Conservation (phyloP, 1,284 basidiomycete genomes). For the Irpex sp. region DNA sequence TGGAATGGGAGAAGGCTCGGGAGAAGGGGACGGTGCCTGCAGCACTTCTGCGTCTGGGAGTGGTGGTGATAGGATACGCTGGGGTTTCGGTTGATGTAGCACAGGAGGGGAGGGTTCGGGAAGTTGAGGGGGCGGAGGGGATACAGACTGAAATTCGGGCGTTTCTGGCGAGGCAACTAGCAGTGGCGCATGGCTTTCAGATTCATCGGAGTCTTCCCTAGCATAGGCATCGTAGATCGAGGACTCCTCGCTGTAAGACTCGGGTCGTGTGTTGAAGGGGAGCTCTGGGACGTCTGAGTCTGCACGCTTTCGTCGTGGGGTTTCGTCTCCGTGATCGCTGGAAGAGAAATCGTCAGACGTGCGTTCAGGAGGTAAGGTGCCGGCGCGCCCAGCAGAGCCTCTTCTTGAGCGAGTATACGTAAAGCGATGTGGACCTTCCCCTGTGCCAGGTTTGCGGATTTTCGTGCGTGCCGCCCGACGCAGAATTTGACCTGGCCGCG, state of each 20-base stretch:
- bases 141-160: constrained; percentile 13
- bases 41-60: constrained; percentile 28
- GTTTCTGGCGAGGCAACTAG: constrained; percentile 13
- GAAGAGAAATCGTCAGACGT: constrained; percentile 52
- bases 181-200: constrained; percentile 12
- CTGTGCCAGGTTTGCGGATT: constrained; percentile 85
- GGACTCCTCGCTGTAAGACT: constrained; percentile 74
- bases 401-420: constrained; percentile 49
- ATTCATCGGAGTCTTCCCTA: constrained; percentile 23
- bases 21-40: constrained; percentile 45
- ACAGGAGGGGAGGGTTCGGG: constrained; percentile 32
- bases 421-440: constrained; percentile 82
- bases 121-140: constrained; percentile 4
- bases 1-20: constrained; percentile 29
- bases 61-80: constrained; percentile 32
- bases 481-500: constrained; percentile 84
- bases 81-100: constrained; percentile 55
- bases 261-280: constrained; percentile 41
- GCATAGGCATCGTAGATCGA: constrained; percentile 82
- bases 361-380: constrained; percentile 19
- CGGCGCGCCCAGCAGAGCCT: constrained; percentile 33
- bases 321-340: constrained; percentile 61
- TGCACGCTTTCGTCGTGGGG: constrained; percentile 20
- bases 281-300: constrained; percentile 18
- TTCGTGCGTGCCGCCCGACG: constrained; percentile 92